Percentiles rank a stretch among this genome's conserved stretches.
Evolutionary conservation across 305 asterid species (phyloP).

Genomic region (Fraxinus baroniana): DNA sequence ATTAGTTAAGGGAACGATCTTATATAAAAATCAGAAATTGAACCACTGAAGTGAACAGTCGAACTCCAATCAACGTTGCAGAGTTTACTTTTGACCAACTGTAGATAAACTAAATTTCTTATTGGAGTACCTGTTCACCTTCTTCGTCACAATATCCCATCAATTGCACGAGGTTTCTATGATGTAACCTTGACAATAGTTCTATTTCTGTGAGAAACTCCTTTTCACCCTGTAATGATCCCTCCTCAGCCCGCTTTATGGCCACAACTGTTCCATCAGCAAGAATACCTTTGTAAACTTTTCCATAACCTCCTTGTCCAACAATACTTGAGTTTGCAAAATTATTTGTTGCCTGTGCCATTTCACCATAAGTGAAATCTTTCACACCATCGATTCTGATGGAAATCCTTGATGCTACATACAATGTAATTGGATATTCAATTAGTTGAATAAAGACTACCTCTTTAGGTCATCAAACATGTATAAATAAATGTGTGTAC

Average conservation of each 20-base stretch:
- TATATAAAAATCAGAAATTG: background rate
- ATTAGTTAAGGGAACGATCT: background rate
- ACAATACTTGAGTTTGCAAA: conserved; percentile 56
- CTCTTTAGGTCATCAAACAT: background rate
- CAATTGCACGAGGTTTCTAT: conserved; percentile 83
- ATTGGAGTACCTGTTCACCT: conserved; percentile 78
- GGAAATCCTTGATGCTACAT: conserved; percentile 70
- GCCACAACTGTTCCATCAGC: conserved; percentile 83
- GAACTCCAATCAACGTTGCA: background rate
- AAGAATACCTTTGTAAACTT: conserved; percentile 78
- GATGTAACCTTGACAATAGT: conserved; percentile 87
- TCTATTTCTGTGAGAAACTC: conserved; percentile 96
- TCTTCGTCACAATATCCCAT: conserved; percentile 91
- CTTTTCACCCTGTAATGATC: conserved; percentile 90
- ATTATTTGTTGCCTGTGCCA: conserved; percentile 66
- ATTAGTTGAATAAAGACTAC: background rate
- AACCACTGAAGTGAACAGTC: background rate
- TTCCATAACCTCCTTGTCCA: conserved; percentile 96
- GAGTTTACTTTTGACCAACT: background rate
- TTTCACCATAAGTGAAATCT: conserved; percentile 64
- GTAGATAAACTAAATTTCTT: background rate
- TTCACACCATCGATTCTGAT: conserved; percentile 86
- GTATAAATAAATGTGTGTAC: background rate
- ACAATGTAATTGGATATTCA: conserved; percentile 20
- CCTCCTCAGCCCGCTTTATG: conserved; percentile 88